A percentile compares a stretch with the other conserved stretches of the same genome.
Conservation (phyloP, 768 basidiomycete genomes). For the Fistulinella prunicolor region DNA sequence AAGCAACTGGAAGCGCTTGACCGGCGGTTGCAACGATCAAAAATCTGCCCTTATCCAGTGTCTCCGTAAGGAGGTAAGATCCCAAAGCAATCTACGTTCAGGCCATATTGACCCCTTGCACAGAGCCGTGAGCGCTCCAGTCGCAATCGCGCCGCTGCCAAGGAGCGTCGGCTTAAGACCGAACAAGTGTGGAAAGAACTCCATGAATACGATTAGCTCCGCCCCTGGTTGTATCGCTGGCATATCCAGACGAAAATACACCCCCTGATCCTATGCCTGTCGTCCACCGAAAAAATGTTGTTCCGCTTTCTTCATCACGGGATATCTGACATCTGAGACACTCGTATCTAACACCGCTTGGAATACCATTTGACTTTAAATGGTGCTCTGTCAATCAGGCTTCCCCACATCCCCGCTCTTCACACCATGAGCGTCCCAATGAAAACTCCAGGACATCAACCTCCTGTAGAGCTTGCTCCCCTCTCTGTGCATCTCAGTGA, state of each 20-base stretch:
- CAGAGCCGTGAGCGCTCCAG: slow-evolving; percentile 60
- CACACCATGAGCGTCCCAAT: not conserved
- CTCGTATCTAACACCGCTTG: slow-evolving; percentile 1
- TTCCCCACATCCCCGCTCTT: not conserved
- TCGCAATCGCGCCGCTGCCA: slow-evolving; percentile 59
- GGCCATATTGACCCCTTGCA: slow-evolving; percentile 2
- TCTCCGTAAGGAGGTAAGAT: slow-evolving; percentile 63
- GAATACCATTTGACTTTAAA: not conserved
- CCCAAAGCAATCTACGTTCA: not conserved
- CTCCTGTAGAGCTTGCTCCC: not conserved
- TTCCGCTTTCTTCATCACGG: not conserved
- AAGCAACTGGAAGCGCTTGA: slow-evolving; percentile 59
- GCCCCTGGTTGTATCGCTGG: no score
- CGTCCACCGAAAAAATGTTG: not conserved
- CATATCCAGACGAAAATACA: not conserved
- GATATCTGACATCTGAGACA: not conserved
- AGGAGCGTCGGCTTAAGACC: slow-evolving; percentile 50
- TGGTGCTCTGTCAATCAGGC: not conserved
- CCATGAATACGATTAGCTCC: slow-evolving; percentile 41
- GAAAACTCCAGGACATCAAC: not conserved
- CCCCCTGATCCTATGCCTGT: not conserved
- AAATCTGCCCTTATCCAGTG: slow-evolving; percentile 71
- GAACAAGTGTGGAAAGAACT: slow-evolving; percentile 64
- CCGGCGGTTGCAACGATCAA: slow-evolving; percentile 65
- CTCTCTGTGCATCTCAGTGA: not conserved